Base-by-base conservation (phyloP, 1,139 yeast species). In the Lizanozyma gosingica region DNA sequence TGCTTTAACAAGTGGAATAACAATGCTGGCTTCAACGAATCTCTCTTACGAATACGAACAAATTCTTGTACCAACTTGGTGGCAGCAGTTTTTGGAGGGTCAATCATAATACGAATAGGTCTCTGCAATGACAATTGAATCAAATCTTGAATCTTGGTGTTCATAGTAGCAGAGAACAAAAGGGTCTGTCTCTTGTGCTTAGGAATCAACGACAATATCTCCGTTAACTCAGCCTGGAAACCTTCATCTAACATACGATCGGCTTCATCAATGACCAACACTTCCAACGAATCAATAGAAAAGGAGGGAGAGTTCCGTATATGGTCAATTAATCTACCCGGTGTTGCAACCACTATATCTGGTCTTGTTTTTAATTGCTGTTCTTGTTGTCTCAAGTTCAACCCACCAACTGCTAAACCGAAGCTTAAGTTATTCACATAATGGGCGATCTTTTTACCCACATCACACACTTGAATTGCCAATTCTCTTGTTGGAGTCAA, bases 171-270 rank as follows among this genome's bases (percentile, higher is more conserved):
- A 15, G 98, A 92, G 55, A 90, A 92, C 53, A 92, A 68, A 64
- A 94, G 67, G 0, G 97, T 90, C 63, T 92, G 99, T 59, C 98
- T 79, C 62, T 86, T 86, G 48, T 68, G 71, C 42, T 80, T 75
- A 33, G 99, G 98, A 51, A 94, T 73, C 43, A 90, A 69, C 18
- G 85, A 76, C 60, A 94, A 73, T 45, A 92, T 90, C 58, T 92
- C 98, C 8, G 88, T 83, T 53, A 92, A 69, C 63, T 92, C 98
- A 40, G 80, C 88, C 60, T 90, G 97, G 76, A 92, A 92, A 54
- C 98, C 98, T 64, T 92, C 98, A 59, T 92, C 99, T 52, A 92
- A 73, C 98, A 92, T 92, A 67, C 99, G 80, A 71, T 94, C 99
- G 43, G 98, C 99, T 68, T 88, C 97, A 67, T 94, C 98, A 51